Evolutionary conservation across 208 protist genomes (phyloP), one percentile per base, ranked within the genome.

Genomic region (Histomonas meleagridis): DNA sequence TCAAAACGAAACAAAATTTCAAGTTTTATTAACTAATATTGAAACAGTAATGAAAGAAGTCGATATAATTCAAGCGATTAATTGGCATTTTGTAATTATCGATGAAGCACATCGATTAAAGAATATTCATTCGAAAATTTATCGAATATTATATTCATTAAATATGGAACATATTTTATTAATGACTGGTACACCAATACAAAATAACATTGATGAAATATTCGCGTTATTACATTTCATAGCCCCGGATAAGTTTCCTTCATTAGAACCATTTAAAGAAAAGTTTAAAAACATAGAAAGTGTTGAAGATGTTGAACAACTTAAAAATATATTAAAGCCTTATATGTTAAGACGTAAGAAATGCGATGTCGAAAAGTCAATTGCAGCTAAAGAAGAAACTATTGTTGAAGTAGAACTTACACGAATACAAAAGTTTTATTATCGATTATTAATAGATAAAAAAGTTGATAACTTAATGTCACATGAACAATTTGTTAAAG

Each of bases 301-400:
- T 43, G 51, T 28, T 69, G 65, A 91, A 91, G 92, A 92, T 91
- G 92, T 92, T 35, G 92, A 91, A 90, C 92, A 51, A 32, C 81
- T 96, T 16, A 92, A 95, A 38, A 51, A 93, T 1, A 53, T 90
- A 21, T 81, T 96, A 32, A 69, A 92, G 53, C 95, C 95, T 3
- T 96, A 95, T 69, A 91, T 97, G 28, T 90, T 96, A 62, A 96
- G 98, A 46, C 96, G 98, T 92, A 97, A 97, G 60, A 99, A 99
- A 93, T 95, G 95, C 28, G 95, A 97, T 62, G 97, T 90, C 7
- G 98, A 99, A 92, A 97, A 98, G 65, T 96, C 94, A 91, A 97
- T 99, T 78, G 97, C 97, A 62, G 90, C 72, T 7, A 92, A 94
- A 76, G 93, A 95, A 69, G 95, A 96, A 72, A 91, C 93, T 16